Evolutionary conservation across 805 yeast genomes (phyloP), one percentile per base, ranked within the genome.

Genomic region (Pichia thaimueangensis): DNA sequence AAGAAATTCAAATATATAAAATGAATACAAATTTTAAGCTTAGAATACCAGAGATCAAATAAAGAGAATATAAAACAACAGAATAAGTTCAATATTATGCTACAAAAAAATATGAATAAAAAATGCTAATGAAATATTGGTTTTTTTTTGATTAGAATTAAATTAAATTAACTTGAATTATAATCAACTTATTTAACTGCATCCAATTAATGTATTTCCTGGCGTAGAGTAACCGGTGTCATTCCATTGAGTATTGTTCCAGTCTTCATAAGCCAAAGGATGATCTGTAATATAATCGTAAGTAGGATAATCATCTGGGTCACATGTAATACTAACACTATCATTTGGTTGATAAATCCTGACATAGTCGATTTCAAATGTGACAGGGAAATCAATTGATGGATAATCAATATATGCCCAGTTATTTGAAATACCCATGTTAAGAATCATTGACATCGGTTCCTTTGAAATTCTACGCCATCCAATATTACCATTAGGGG

Each of bases 371-470:
- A 91, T 66, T 44, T 76, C 68, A 80, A 89, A 69, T 2, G 75
- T 71, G 12, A 74, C 75, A 2, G 98, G 98, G 75, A 91, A 91
- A 35, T 65, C 64, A 45, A 88, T 68, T 5, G 79, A 68, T 34
- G 79, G 77, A 96, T 96, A 91, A 65, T 88, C 91, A 48, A 91
- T 91, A 62, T 85, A 86, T 7, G 93, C 86, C 97, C 97, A 91
- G 47, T 79, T 83, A 55, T 81, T 83, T 13, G 97, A 89, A 41
- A 91, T 67, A 70, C 96, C 98, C 65, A 91, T 65, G 62, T 91
- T 91, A 70, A 91, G 57, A 50, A 91, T 65, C 47, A 91, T 73
- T 2, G 95, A 74, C 97, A 91, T 88, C 50, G 97, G 97, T 59
- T 91, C 98, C 59, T 83, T 82, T 19, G 93, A 71, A 23, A 91